Evolutionary conservation across 177 flowering plant genomes (phyloP).

Genomic region (Vitis hybrid): DNA sequence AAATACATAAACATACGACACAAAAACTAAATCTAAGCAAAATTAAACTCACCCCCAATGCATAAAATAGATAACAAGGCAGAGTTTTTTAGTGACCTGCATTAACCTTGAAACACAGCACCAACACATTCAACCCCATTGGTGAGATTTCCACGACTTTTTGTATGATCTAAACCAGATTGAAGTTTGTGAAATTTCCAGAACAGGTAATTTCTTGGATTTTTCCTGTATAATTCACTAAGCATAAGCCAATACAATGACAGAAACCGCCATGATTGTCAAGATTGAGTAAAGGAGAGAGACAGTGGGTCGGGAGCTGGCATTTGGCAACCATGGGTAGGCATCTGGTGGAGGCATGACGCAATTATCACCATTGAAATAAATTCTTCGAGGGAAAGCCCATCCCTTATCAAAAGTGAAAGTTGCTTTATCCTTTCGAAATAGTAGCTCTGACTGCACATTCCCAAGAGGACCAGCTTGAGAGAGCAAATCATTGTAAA

Average conservation of each 20-base stretch:
- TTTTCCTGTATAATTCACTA: constrained; percentile 14
- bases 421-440: constrained; percentile 50
- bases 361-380: constrained; percentile 69
- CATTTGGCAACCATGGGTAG: constrained; percentile 63
- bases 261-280: constrained; percentile 29
- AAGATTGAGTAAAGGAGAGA: constrained; percentile 19
- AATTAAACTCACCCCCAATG: constrained; percentile 5
- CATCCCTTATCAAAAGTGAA: constrained; percentile 71
- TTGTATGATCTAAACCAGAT: constrained; percentile 3
- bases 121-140: constrained; percentile 2
- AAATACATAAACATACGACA: constrained; percentile 4
- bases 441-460: constrained; percentile 58
- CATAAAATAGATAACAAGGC: background rate
- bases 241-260: constrained; percentile 25
- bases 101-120: constrained; percentile 15
- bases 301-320: constrained; percentile 24
- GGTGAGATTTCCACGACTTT: constrained; percentile 13
- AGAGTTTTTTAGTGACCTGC: background rate
- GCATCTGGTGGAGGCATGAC: constrained; percentile 74
- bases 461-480: constrained; percentile 59
- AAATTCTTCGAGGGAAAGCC: constrained; percentile 66
- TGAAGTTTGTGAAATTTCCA: constrained; percentile 2
- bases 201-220: constrained; percentile 1
- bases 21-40: constrained; percentile 11
- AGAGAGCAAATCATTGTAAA: constrained; percentile 52